These are phyloP conservation scores for Emergomyces africanus DNA, from an alignment of 2,329 filamentous ascomycete species.

Conservation along the genomic window DNA sequence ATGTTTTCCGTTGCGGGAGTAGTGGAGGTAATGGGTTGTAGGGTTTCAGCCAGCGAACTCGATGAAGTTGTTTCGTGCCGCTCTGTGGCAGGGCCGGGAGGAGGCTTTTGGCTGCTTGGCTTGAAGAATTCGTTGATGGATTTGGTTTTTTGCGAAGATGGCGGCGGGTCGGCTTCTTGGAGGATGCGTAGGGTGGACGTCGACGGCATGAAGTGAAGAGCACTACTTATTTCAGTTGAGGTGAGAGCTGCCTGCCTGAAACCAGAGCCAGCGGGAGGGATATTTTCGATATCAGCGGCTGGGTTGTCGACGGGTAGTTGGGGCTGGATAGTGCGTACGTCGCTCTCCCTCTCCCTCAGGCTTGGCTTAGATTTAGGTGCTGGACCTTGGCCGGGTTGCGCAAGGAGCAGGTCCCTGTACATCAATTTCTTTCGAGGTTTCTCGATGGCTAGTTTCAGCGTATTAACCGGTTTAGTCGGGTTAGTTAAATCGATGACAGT, in stretches of 20 bases:
- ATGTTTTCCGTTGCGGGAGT: not conserved
- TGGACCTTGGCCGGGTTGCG: constrained; percentile 10
- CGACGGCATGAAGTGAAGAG: constrained; percentile 4
- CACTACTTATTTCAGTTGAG: not conserved
- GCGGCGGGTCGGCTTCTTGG: constrained; percentile 4
- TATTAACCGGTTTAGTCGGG: constrained; percentile 12
- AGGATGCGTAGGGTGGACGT: constrained; percentile 5
- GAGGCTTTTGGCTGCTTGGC: constrained; percentile 1
- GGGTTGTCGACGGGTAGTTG: not conserved
- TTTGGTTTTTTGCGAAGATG: constrained; percentile 3
- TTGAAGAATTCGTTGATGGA: constrained; percentile 8
- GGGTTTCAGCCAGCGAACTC: not conserved
- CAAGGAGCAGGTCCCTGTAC: constrained; percentile 28
- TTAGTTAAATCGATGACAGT: not conserved
- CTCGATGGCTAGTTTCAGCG: constrained; percentile 20
- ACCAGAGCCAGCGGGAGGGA: not conserved
- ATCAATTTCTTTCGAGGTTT: constrained; percentile 33
- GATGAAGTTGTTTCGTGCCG: not conserved
- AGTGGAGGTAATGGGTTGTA: not conserved
- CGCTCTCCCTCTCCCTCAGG: not conserved
- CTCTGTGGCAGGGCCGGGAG: not conserved
- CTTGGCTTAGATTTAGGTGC: constrained; percentile 4
- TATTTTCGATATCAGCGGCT: not conserved
- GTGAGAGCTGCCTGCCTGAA: not conserved
- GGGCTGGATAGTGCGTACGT: not conserved